Conservation (phyloP, 192 early-diverging fungal species). For the Geranomyces variabilis region DNA sequence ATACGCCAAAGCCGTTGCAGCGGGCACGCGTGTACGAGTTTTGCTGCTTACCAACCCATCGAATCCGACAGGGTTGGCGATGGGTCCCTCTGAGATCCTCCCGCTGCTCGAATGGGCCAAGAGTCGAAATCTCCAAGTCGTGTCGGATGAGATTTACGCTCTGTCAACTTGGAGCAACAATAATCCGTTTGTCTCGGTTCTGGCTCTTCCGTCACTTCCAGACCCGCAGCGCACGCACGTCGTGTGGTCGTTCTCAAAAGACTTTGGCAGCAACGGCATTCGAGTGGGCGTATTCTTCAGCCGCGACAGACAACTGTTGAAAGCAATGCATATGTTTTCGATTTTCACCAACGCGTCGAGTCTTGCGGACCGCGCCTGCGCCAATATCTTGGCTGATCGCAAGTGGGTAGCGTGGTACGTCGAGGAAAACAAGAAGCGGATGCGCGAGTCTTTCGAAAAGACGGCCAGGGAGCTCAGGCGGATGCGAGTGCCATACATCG, state of each 20-base stretch:
- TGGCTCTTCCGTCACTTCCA: constrained; percentile 59
- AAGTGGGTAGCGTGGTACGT: constrained; percentile 65
- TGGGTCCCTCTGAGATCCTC: constrained; percentile 56
- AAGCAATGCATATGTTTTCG: constrained; percentile 13
- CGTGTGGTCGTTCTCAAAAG: constrained; percentile 82
- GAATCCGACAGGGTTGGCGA: constrained; percentile 37
- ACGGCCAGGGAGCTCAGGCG: constrained; percentile 46
- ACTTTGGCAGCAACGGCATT: constrained; percentile 79
- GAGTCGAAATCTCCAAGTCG: constrained; percentile 62
- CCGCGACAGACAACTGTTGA: constrained; percentile 18
- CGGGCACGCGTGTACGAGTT: constrained; percentile 53
- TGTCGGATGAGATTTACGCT: constrained; percentile 84
- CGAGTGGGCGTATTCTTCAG: constrained; percentile 67
- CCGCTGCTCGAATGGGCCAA: constrained; percentile 67
- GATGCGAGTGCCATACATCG: constrained; percentile 57
- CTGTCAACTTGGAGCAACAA: constrained; percentile 24
- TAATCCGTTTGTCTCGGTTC: constrained; percentile 61
- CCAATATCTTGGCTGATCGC: constrained; percentile 59
- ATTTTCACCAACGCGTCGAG: constrained; percentile 68
- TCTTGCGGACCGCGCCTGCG: constrained; percentile 60
- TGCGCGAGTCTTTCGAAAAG: constrained; percentile 57
- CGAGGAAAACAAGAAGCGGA: constrained; percentile 54
- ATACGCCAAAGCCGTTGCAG: constrained; percentile 45
- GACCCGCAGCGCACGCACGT: constrained; percentile 69
- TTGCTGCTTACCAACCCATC: constrained; percentile 73